These are phyloP conservation scores for Colletotrichum chlorophyti DNA, from an alignment of 2,329 filamentous ascomycete species.

Conservation along the genomic window DNA sequence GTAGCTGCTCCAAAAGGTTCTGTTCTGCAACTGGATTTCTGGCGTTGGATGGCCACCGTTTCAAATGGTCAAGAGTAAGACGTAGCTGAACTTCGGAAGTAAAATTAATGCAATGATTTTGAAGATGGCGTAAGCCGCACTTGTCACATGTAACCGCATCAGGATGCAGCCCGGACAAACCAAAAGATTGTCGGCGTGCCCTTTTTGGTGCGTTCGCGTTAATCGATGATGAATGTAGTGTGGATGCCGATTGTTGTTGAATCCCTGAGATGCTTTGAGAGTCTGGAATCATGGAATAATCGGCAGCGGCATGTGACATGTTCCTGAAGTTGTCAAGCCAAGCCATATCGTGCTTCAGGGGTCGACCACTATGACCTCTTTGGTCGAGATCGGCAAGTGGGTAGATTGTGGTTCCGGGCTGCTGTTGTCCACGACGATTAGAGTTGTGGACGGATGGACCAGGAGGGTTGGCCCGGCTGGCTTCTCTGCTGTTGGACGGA, in stretches of 20 bases:
- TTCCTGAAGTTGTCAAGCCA: conserved; percentile 13
- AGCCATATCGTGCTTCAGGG: conserved; percentile 10
- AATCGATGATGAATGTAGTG: background rate
- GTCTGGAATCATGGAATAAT: background rate
- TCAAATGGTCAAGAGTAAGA: conserved; percentile 24
- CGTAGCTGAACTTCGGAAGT: conserved; percentile 22
- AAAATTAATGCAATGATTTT: background rate
- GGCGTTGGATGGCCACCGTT: conserved; percentile 2
- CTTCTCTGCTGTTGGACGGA: background rate
- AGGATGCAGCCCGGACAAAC: conserved; percentile 11
- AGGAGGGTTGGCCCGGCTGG: background rate
- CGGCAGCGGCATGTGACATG: background rate
- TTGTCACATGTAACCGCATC: conserved; percentile 5
- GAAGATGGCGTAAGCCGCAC: conserved; percentile 16
- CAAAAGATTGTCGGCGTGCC: background rate
- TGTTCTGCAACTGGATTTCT: conserved; percentile 9
- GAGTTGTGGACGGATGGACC: background rate
- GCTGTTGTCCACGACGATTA: background rate
- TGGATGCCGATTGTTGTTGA: background rate
- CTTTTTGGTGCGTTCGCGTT: background rate
- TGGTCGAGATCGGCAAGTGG: background rate
- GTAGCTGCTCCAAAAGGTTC: conserved; percentile 12
- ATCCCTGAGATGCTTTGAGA: background rate
- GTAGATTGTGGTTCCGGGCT: background rate
- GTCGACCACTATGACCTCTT: background rate